A percentile compares a stretch with the other conserved stretches of the same genome.
Conservation (phyloP, 2,329 filamentous ascomycete species). For the Ploettnerulaceae sp. region DNA sequence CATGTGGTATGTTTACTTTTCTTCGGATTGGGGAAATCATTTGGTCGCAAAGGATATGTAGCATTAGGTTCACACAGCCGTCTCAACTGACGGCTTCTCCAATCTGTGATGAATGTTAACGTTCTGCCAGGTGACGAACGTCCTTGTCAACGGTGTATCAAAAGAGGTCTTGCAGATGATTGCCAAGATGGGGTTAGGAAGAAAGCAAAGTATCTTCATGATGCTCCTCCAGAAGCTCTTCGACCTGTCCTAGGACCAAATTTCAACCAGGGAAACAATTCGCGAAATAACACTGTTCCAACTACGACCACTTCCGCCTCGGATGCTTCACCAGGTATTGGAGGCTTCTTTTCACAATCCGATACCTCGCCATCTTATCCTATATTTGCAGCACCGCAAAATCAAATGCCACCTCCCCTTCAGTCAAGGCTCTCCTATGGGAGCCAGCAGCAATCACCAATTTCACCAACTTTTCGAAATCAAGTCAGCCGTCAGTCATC, state of each 20-base stretch:
- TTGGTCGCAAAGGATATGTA: not conserved
- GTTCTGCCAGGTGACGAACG: conserved; percentile 74
- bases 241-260: conserved; percentile 75
- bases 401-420: conserved; percentile 49
- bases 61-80: not conserved
- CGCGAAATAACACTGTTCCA: conserved; percentile 35
- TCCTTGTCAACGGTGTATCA: conserved; percentile 90
- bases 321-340: conserved; percentile 29
- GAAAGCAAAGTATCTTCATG: conserved; percentile 98
- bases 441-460: conserved; percentile 66
- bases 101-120: not conserved
- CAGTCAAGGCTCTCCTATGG: conserved; percentile 50
- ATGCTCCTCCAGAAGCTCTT: conserved; percentile 84
- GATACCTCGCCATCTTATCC: conserved; percentile 31
- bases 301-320: conserved; percentile 25
- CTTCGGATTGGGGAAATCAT: conserved; percentile 15
- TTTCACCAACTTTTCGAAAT: conserved; percentile 66
- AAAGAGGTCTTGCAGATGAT: conserved; percentile 81
- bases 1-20: conserved; percentile 74
- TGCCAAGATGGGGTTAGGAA: conserved; percentile 97
- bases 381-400: conserved; percentile 41
- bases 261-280: conserved; percentile 54
- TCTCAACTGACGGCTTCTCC: not conserved
- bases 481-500: conserved; percentile 45
- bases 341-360: conserved; percentile 32